These are phyloP conservation scores for Phytomonas sp. DNA, from an alignment of 208 protist genomes.

Conservation along the genomic window DNA sequence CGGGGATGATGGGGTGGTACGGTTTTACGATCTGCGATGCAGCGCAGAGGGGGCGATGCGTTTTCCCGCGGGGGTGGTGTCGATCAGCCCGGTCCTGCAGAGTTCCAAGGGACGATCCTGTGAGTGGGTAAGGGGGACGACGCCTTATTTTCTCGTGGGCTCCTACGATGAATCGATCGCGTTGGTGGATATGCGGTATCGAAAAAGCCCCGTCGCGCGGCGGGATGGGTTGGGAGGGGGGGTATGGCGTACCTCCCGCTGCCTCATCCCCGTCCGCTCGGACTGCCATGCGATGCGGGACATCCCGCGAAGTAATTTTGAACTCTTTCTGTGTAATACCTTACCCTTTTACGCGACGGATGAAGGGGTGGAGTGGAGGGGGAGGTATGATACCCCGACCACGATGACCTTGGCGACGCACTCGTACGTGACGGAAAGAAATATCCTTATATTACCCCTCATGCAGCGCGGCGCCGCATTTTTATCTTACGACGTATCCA, in stretches of 20 bases:
- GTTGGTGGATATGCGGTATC: conserved; percentile 51
- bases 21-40: conserved; percentile 46
- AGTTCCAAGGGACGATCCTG: conserved; percentile 3
- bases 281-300: background rate
- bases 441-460: conserved; percentile 57
- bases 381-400: too few species aligned
- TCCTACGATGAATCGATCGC: conserved; percentile 76
- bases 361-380: too few species aligned
- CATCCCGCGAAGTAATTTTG: too few species aligned
- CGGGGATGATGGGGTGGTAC: conserved; percentile 70
- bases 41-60: conserved; percentile 23
- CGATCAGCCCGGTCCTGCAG: conserved; percentile 48
- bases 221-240: conserved; percentile 48
- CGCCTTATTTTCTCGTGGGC: conserved; percentile 57
- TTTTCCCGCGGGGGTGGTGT: conserved; percentile 74
- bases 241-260: conserved; percentile 66
- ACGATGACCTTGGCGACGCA: too few species aligned
- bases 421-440: conserved; percentile 31
- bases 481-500: conserved; percentile 40
- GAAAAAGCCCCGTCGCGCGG: conserved; percentile 34
- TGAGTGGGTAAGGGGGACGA: conserved; percentile 7
- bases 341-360: too few species aligned
- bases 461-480: conserved; percentile 83
- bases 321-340: too few species aligned
- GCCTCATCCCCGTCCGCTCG: conserved; percentile 21